Percentiles rank a stretch among this genome's conserved stretches.
phyloP scores from a whole-genome alignment of 495 filamentous ascomycete genomes.

The Neurospora terricola region DNA sequence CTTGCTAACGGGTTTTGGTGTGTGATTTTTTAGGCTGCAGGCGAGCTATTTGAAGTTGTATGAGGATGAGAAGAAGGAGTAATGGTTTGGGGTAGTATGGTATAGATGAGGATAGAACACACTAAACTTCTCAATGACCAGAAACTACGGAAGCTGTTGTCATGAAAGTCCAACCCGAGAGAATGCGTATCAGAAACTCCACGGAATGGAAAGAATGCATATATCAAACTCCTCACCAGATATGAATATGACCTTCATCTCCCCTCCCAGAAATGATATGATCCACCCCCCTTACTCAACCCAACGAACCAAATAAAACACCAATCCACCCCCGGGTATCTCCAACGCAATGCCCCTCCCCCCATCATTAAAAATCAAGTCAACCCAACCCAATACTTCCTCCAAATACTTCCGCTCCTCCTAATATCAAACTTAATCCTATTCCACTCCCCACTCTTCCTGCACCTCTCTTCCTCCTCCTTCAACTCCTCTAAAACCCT shows the following conservation, averaged over 20 bases:
- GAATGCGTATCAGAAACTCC: too few relatives aligned
- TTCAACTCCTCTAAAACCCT: conserved; percentile 33
- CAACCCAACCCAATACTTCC: conserved; percentile 17
- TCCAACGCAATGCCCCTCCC: neutral
- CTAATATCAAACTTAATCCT: conserved; percentile 3
- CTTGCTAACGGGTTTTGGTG: neutral
- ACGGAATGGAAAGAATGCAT: neutral
- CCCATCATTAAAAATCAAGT: conserved; percentile 1
- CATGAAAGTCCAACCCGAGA: too few relatives aligned
- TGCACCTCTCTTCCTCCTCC: conserved; percentile 23
- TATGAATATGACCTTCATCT: neutral
- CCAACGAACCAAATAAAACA: neutral
- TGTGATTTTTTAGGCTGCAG: conserved; percentile 36
- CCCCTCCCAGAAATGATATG: neutral
- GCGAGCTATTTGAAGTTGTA: conserved; percentile 59
- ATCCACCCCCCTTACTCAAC: neutral
- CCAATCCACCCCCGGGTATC: neutral
- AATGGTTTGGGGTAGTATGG: neutral
- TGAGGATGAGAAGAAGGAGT: conserved; percentile 29
- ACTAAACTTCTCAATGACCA: neutral
- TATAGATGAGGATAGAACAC: neutral
- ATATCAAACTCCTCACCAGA: neutral
- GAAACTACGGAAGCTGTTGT: too few relatives aligned
- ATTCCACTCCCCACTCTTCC: neutral
- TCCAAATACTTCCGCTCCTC: conserved; percentile 8